Evolutionary conservation across 768 basidiomycete species (phyloP).

Genomic region (Naganishia antarctica): DNA sequence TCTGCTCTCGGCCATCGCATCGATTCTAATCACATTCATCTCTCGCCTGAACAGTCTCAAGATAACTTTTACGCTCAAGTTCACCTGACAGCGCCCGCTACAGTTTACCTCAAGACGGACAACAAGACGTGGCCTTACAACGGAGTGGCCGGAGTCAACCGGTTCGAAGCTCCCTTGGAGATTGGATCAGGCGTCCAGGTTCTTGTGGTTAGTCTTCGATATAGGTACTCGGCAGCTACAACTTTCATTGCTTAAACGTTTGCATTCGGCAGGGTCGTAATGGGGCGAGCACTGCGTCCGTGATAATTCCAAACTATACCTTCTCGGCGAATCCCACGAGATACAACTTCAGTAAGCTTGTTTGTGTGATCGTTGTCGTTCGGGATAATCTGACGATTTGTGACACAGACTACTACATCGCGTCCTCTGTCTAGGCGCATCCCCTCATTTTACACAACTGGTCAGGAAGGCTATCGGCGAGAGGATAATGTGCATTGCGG

Average conservation of each 20-base stretch:
- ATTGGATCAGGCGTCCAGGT: conserved; percentile 15
- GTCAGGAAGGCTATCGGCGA: no score
- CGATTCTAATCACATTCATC: neutral
- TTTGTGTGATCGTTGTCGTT: no score
- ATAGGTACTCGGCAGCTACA: neutral
- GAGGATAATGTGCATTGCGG: no score
- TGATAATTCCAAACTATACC: conserved; percentile 8
- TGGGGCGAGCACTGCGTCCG: neutral
- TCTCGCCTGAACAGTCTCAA: conserved; percentile 10
- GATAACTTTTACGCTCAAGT: conserved; percentile 26
- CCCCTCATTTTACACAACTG: neutral
- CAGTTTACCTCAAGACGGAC: conserved; percentile 11
- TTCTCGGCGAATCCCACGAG: conserved; percentile 5
- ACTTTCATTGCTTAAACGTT: neutral
- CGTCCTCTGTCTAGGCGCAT: neutral
- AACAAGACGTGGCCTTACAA: neutral
- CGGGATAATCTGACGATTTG: neutral
- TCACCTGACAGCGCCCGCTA: conserved; percentile 6
- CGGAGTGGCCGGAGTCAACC: conserved; percentile 20
- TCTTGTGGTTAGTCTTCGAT: conserved; percentile 4
- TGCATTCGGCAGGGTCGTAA: neutral
- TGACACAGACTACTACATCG: conserved; percentile 6
- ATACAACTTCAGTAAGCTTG: conserved; percentile 17
- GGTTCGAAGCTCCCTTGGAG: conserved; percentile 17
- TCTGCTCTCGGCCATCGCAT: no score